Evolutionary conservation across 768 basidiomycete species (phyloP), one percentile per base, ranked within the genome.

Genomic region (Steccherinum ochraceum): DNA sequence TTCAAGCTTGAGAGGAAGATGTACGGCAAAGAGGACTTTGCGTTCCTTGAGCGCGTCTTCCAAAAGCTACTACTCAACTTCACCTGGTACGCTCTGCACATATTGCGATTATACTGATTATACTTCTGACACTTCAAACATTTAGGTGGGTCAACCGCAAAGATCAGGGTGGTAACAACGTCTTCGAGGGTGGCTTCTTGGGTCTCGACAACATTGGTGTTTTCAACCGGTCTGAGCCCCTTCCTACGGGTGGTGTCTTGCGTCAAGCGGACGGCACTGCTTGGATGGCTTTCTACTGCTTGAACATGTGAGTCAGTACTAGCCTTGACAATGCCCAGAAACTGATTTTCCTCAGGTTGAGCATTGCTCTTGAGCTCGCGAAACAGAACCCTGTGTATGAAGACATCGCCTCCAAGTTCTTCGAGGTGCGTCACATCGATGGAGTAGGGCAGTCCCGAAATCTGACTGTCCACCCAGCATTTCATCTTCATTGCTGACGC

Each of bases 1-100:
- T 99, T 98, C 81, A 99, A 99, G 74, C 93, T 99, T 55, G 96
- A 99, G 70, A 84, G 96, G 50, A 98, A 98, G 72, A 72, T 98
- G 56, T 84, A 86, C 53, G 96, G 95, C 1, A 77, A 76, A 52
- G 94, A 95, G 62, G 96, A 99, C 64, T 60, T 97, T 30, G 71
- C 79, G 10, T 99, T 99, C 77, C 74, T 99, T 27, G 96, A 99
- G 72, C 81, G 96, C 43, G 96, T 98, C 23, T 99, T 99, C 80
- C 94, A 98, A 69, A 98, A 99, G 69, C 67, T 99, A 47, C 69
- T 99, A 18, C 72, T 99, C 35, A 97, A 99, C 69, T 98, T 97
- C 64, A 99, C 96, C 43, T 97, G 94, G 93, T 89, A 51, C 41
- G 73, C 65, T 19, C 46, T 47, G n/a, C n/a, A 11, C 35, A 39